Evolutionary conservation across 139 green algal genomes (phyloP), one percentile per base, ranked within the genome.

Genomic region (Pedinophyceae sp.): DNA sequence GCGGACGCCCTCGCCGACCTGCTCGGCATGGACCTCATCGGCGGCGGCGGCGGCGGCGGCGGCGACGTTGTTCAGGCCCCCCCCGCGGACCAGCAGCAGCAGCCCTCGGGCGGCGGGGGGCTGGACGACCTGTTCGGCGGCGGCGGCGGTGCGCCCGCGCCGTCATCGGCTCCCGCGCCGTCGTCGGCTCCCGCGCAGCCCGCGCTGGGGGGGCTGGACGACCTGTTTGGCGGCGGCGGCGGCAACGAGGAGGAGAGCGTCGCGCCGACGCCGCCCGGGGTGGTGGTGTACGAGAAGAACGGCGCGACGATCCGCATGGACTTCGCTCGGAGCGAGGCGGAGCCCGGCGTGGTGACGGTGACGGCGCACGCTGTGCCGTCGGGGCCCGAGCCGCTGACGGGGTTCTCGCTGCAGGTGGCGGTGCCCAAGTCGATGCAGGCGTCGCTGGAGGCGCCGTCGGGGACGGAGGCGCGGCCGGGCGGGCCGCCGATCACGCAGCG

Each of bases 341-440:
- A 41, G n/a, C 25, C 54, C 24, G 59, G 71, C 0, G 60, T 43
- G 6, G 23, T 59, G 17, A 88, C 79, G 20, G 50, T 94, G 43
- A 48, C 48, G 2, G 82, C 79, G 7, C 80, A 62, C 1, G 85
- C 75, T 65, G 70, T 41, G 57, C 95, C 89, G 69, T 54, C 53
- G 17, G 68, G 58, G 15, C 29, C 41, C 13, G 41, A 56, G 4
- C 47, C 76, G 3, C 40, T 95, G 38, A 76, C 61, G 0, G 75
- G 79, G 41, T 95, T 94, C 62, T 73, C 72, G 3, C 62, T 97
- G 57, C 88, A 96, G 79, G 83, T 82, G 24, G 22, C 73, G 2
- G 57, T 69, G 6, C 45, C 62, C 24, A 68, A 68, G 52, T 52
- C 64, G 43, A 52, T 15, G 20, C 41, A 27, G 29, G 4, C 48